These are phyloP conservation scores for Scheffersomyces stipitis DNA, from an alignment of 805 yeast species.

Conservation along the genomic window DNA sequence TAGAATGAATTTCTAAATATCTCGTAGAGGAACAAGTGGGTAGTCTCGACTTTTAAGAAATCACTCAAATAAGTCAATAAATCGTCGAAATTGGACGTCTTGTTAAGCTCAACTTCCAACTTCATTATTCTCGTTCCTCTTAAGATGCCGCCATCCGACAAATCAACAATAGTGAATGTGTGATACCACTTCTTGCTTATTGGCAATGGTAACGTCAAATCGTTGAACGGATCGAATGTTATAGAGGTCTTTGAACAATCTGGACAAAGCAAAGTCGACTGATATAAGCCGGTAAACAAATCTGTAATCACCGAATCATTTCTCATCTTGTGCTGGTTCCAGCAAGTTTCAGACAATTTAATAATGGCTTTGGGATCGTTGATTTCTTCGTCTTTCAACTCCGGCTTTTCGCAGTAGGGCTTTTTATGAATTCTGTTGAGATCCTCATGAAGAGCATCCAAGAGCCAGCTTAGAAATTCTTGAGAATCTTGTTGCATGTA, in stretches of 20 bases:
- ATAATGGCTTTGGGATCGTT: conserved; percentile 51
- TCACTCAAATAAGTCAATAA: conserved; percentile 60
- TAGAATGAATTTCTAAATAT: conserved; percentile 68
- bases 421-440: conserved; percentile 77
- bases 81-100: conserved; percentile 62
- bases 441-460: conserved; percentile 92
- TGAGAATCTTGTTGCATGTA: conserved; percentile 92
- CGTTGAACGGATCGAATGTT: conserved; percentile 93
- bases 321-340: conserved; percentile 76
- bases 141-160: conserved; percentile 42
- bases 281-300: conserved; percentile 85
- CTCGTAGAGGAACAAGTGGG: conserved; percentile 31
- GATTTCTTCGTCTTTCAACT: conserved; percentile 61
- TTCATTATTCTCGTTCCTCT: conserved; percentile 19
- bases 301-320: conserved; percentile 86
- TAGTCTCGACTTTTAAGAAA: conserved; percentile 33
- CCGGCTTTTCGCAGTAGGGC: conserved; percentile 90
- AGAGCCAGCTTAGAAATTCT: conserved; percentile 81
- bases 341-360: conserved; percentile 70
- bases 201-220: conserved; percentile 87
- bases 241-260: conserved; percentile 74
- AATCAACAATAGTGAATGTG: conserved; percentile 62
- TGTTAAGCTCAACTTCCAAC: conserved; percentile 72
- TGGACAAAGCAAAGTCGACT: conserved; percentile 88
- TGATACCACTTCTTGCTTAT: conserved; percentile 70